phyloP scores from a whole-genome alignment of 768 basidiomycete genomes.

The Phanerochaete carnosa region DNA sequence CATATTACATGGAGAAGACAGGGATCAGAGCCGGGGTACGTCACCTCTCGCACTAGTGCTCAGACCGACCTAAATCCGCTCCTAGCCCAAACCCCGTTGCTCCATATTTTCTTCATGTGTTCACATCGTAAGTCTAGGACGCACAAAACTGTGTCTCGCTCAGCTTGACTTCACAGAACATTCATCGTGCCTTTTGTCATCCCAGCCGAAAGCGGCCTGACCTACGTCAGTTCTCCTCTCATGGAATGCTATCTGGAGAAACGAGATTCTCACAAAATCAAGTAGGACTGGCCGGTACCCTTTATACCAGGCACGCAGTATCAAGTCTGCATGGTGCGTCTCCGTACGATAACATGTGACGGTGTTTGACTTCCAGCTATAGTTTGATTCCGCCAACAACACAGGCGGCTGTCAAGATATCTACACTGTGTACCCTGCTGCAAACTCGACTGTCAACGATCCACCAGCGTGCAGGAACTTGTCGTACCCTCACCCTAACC shows the following conservation, averaged over 20 bases:
- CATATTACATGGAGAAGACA: constrained; percentile 28
- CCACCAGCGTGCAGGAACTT: constrained; percentile 48
- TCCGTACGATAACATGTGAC: too few species aligned
- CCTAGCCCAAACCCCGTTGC: constrained; percentile 50
- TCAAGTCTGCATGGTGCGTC: constrained; percentile 63
- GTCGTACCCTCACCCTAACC: constrained; percentile 34
- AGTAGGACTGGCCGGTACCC: constrained; percentile 55
- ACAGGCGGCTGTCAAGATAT: constrained; percentile 60
- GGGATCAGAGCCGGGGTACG: constrained; percentile 25
- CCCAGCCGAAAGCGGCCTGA: constrained; percentile 40
- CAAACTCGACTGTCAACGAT: constrained; percentile 25
- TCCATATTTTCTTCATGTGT: constrained; percentile 59
- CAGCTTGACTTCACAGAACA: constrained; percentile 28
- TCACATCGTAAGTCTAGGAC: constrained; percentile 47
- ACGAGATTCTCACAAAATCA: not conserved
- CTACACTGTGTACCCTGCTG: constrained; percentile 51
- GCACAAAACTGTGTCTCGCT: not conserved
- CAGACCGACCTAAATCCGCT: not conserved
- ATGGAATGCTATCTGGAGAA: too few species aligned
- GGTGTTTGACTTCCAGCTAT: too few species aligned
- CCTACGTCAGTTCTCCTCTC: constrained; percentile 46
- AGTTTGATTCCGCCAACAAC: constrained; percentile 56
- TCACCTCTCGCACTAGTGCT: not conserved
- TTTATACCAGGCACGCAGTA: constrained; percentile 61
- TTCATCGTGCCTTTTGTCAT: constrained; percentile 52